Evolutionary conservation across 805 yeast species (phyloP).

Genomic region (Yamadazyma insecticola): DNA sequence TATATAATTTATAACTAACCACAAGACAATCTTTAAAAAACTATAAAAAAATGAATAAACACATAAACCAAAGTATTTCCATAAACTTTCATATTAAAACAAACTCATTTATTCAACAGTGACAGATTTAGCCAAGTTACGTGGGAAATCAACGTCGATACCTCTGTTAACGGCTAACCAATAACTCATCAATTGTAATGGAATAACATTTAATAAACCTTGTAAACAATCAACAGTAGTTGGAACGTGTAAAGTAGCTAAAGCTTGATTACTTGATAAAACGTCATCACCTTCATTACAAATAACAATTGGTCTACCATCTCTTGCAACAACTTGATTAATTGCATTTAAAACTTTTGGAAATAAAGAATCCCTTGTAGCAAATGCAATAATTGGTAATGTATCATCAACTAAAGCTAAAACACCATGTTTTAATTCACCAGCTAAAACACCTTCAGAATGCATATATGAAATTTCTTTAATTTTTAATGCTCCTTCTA

Average conservation of each 20-base stretch:
- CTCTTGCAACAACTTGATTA: conserved; percentile 95
- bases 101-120: conserved; percentile 92
- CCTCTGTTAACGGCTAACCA: conserved; percentile 96
- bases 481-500: conserved; percentile 97
- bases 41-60: too few species aligned
- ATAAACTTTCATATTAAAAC: too few species aligned
- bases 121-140: conserved; percentile 97
- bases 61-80: too few species aligned
- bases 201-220: conserved; percentile 91
- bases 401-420: conserved; percentile 93
- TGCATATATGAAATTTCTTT: conserved; percentile 99
- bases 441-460: conserved; percentile 98
- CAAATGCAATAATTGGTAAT: conserved; percentile 91
- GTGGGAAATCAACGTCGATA: conserved; percentile 96
- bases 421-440: conserved; percentile 98
- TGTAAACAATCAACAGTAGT: conserved; percentile 95
- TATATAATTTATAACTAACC: too few species aligned
- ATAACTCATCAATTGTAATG: conserved; percentile 92
- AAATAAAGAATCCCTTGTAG: conserved; percentile 93
- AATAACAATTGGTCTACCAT: conserved; percentile 92
- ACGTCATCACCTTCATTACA: conserved; percentile 78
- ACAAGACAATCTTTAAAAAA: too few species aligned
- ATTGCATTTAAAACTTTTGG: conserved; percentile 95
- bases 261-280: conserved; percentile 49
- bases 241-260: conserved; percentile 85